Evolutionary conservation across 2,329 filamentous ascomycete genomes (phyloP).

Genomic region (Penicillium palitans): DNA sequence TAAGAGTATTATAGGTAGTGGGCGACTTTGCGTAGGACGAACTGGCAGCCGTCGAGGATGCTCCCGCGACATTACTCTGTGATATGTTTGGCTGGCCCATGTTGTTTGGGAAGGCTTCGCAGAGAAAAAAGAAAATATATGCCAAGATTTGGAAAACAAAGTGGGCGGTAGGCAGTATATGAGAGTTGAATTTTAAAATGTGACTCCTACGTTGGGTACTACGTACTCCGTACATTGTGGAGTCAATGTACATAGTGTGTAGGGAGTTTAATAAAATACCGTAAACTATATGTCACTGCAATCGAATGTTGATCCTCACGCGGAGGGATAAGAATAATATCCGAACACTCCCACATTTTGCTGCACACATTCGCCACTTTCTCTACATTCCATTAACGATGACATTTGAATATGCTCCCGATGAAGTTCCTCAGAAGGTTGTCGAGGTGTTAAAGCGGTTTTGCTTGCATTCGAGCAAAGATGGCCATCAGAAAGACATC

Average conservation of each 20-base stretch:
- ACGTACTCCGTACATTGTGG: conserved; percentile 1
- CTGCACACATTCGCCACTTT: neutral
- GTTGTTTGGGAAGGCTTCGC: neutral
- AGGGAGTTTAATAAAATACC: neutral
- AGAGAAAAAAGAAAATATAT: neutral
- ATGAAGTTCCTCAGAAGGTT: neutral
- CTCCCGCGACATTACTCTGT: neutral
- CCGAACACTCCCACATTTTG: neutral
- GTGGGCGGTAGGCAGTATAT: neutral
- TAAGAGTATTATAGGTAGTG: neutral
- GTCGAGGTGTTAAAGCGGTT: conserved; percentile 6
- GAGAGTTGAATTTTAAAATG: neutral
- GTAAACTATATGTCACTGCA: neutral
- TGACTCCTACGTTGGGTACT: neutral
- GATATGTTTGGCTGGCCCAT: conserved; percentile 2
- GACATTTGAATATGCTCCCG: conserved; percentile 10
- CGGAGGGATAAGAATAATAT: conserved; percentile 1
- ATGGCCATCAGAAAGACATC: neutral
- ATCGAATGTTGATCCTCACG: neutral
- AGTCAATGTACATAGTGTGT: neutral
- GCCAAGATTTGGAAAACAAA: neutral
- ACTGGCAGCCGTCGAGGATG: neutral
- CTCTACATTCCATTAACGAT: neutral
- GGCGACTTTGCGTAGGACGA: neutral
- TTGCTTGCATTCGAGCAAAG: conserved; percentile 2